Evolutionary conservation across 331 rosid genomes (phyloP), one percentile per base, ranked within the genome.

Genomic region (Stylosanthes scabra): DNA sequence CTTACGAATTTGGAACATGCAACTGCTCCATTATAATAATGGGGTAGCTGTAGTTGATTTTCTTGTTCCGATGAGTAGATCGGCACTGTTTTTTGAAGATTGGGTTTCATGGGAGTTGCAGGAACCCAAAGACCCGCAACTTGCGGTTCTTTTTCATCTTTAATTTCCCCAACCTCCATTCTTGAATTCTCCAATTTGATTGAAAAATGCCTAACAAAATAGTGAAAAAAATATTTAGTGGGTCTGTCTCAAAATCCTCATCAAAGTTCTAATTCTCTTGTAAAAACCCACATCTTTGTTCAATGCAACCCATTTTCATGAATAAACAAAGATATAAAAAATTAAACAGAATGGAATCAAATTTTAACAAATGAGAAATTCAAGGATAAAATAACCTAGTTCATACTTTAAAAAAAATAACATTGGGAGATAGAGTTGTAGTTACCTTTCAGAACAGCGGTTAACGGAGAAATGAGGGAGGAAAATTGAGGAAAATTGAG

Each of bases 101-200:
- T 13, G 9, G 88, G 88, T 87, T 86, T 90, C 13, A 46, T n/a
- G 16, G 93, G 91, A 29, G 89, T 82, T 10, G 69, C 45, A 10
- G 93, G 93, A 62, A 71, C 75, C 94, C 86, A 86, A 28, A 79
- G 79, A 62, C 61, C 67, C 80, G 76, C 72, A 14, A 49, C 54
- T 75, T 77, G 75, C 7, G 13, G 44, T 41, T 65, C 67, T 13
- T 77, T 61, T 14, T 59, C 13, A 7, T 71, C 12, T 5, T 66
- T 74, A 70, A 63, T 74, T 49, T 75, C 89, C 50, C 79, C 61
- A 39, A 63, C 69, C 72, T 81, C 87, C 84, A 88, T 86, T 80
- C 61, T 76, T 55, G 52, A 44, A 37, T 28, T 11, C 40, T 70
- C 20, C 28, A 42, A 56, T 59, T 50, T 61, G 51, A 40, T 9